A percentile compares a stretch with the other conserved stretches of the same genome.
These are phyloP conservation scores for Talaromyces nanjingensis DNA, from an alignment of 495 filamentous ascomycete species.

Conservation along the genomic window DNA sequence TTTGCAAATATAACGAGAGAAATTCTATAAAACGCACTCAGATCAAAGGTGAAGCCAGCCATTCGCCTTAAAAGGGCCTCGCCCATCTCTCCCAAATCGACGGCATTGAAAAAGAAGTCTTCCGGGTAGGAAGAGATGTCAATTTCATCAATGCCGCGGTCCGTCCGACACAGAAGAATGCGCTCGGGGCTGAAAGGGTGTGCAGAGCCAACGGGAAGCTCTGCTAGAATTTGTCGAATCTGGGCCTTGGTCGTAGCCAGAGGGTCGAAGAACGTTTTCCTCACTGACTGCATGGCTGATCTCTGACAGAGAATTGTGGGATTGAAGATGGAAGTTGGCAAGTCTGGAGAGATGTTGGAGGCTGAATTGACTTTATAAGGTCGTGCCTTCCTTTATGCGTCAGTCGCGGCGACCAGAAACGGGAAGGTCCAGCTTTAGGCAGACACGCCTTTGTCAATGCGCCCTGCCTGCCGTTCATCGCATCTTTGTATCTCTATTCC, in stretches of 20 bases:
- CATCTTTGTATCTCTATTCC: too few relatives aligned
- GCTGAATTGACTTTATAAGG: neutral
- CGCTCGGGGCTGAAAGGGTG: constrained; percentile 22
- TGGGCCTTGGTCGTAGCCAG: constrained; percentile 17
- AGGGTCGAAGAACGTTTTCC: constrained; percentile 20
- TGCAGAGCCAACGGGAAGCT: constrained; percentile 19
- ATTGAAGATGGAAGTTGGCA: neutral
- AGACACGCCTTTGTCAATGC: neutral
- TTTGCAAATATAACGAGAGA: neutral
- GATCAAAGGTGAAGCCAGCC: constrained; percentile 10
- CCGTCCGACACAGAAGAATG: constrained; percentile 19
- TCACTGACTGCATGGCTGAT: constrained; percentile 17
- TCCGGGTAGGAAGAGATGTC: constrained; percentile 21
- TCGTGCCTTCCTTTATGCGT: neutral
- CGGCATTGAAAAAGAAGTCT: constrained; percentile 20
- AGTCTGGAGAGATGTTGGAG: neutral
- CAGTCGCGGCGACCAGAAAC: neutral
- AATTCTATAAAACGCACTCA: constrained; percentile 13
- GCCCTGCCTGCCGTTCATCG: too few relatives aligned
- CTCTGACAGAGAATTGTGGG: neutral
- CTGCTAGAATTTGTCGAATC: constrained; percentile 15
- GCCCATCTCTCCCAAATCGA: constrained; percentile 21
- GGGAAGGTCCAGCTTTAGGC: neutral
- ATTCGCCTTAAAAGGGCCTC: constrained; percentile 17
- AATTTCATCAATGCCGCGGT: constrained; percentile 17